Conservation (phyloP, 2,329 filamentous ascomycete species). For the Aspergillus neoniger region DNA sequence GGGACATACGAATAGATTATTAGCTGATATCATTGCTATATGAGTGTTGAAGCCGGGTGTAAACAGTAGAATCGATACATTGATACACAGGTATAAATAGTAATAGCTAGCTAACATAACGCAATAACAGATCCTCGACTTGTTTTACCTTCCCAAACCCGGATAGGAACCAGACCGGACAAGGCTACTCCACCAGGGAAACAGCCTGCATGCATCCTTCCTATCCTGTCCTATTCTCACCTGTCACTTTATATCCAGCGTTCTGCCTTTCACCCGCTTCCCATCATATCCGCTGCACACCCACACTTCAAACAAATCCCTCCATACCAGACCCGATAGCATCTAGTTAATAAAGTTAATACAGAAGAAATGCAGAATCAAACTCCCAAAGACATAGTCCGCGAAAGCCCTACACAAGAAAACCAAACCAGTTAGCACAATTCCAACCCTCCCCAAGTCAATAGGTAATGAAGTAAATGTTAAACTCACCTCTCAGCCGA, state of each 20-base stretch:
- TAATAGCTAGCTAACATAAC: not conserved
- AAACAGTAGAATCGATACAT: not conserved
- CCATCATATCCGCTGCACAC: not conserved
- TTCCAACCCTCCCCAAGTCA: not conserved
- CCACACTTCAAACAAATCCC: conserved; percentile 7
- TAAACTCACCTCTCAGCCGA: conserved; percentile 46
- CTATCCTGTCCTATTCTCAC: not conserved
- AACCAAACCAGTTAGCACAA: not conserved
- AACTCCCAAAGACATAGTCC: conserved; percentile 90
- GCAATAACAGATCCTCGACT: not conserved
- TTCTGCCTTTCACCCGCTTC: not conserved
- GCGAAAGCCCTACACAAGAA: conserved; percentile 73
- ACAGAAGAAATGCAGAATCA: conserved; percentile 98
- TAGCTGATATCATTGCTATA: not conserved
- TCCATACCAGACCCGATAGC: not conserved
- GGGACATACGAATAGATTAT: not conserved
- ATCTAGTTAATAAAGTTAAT: conserved; percentile 97
- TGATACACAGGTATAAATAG: not conserved
- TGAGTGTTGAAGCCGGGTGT: too few relatives aligned
- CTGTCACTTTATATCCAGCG: not conserved
- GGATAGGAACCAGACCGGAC: not conserved
- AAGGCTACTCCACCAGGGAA: conserved; percentile 12
- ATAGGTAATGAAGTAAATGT: not conserved
- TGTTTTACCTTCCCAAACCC: not conserved
- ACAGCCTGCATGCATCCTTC: not conserved